Conservation (phyloP, 2,329 filamentous ascomycete species). For the Tolypocladium album region DNA sequence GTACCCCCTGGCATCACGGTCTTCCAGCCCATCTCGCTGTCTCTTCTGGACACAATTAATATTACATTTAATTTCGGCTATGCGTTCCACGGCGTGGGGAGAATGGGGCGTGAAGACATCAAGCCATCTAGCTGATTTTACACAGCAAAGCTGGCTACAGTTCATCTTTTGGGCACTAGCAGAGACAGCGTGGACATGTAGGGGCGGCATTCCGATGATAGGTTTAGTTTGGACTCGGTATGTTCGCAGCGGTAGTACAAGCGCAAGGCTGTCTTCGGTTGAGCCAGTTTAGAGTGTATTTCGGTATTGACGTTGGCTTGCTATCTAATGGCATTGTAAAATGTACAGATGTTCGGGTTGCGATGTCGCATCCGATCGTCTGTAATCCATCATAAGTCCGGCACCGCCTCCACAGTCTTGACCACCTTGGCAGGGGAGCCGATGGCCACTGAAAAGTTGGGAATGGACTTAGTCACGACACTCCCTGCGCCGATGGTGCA, state of each 20-base stretch:
- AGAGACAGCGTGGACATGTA: background rate
- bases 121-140: too few species aligned
- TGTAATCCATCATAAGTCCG: slow-evolving; percentile 10
- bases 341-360: background rate
- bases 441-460: slow-evolving; percentile 35
- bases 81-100: slow-evolving; percentile 29
- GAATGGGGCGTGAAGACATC: slow-evolving; percentile 21
- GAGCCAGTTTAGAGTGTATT: background rate
- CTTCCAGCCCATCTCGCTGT: slow-evolving; percentile 46
- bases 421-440: slow-evolving; percentile 38
- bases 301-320: background rate
- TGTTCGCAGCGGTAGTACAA: background rate
- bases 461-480: slow-evolving; percentile 38
- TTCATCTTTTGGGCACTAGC: background rate
- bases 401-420: slow-evolving; percentile 30
- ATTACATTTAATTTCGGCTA: slow-evolving; percentile 34
- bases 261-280: background rate
- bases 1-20: slow-evolving; percentile 37
- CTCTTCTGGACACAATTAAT: slow-evolving; percentile 31
- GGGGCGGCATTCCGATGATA: background rate
- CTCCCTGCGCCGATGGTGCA: slow-evolving; percentile 38
- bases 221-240: background rate
- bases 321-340: background rate
- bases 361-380: background rate
- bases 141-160: too few species aligned